A percentile compares a stretch with the other conserved stretches of the same genome.
Evolutionary conservation across 192 early-diverging fungal genomes (phyloP).

Genomic region (Coemansia sp.): DNA sequence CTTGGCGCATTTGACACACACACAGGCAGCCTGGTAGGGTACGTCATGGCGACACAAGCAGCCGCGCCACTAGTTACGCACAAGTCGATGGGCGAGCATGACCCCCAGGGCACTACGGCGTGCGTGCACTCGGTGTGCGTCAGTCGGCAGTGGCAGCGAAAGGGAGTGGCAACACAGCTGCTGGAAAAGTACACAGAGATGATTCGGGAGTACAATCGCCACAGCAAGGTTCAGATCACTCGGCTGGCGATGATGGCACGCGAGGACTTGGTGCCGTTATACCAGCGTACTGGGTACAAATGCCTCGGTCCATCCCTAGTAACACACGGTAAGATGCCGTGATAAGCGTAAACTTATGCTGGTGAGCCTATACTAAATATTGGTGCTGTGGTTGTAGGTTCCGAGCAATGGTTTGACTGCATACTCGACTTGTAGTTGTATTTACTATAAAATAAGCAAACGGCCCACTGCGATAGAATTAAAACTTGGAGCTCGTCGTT

Average conservation of each 20-base stretch:
- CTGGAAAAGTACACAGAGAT: slow-evolving; percentile 51
- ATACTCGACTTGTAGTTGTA: slow-evolving; percentile 15
- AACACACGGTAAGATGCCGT: slow-evolving; percentile 51
- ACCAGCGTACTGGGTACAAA: slow-evolving; percentile 62
- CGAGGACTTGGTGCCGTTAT: slow-evolving; percentile 55
- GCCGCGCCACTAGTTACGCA: slow-evolving; percentile 54
- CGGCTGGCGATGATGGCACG: slow-evolving; percentile 60
- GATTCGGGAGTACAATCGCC: slow-evolving; percentile 28
- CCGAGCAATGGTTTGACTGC: slow-evolving; percentile 45
- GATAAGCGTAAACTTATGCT: background rate
- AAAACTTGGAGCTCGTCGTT: background rate
- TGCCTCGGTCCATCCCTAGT: slow-evolving; percentile 58
- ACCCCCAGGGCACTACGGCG: slow-evolving; percentile 58
- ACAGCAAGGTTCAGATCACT: slow-evolving; percentile 16
- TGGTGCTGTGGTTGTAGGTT: slow-evolving; percentile 2
- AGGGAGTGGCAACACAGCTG: slow-evolving; percentile 58
- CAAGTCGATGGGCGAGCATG: slow-evolving; percentile 62
- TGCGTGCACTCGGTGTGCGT: slow-evolving; percentile 71
- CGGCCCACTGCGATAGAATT: background rate
- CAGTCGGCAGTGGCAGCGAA: slow-evolving; percentile 40
- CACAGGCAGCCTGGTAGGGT: slow-evolving; percentile 52
- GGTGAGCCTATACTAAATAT: background rate
- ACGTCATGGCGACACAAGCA: slow-evolving; percentile 58
- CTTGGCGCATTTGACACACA: slow-evolving; percentile 29
- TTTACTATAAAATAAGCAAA: too few relatives aligned